Conservation (phyloP, 192 early-diverging fungal species). For the Backusella morwellensis region DNA sequence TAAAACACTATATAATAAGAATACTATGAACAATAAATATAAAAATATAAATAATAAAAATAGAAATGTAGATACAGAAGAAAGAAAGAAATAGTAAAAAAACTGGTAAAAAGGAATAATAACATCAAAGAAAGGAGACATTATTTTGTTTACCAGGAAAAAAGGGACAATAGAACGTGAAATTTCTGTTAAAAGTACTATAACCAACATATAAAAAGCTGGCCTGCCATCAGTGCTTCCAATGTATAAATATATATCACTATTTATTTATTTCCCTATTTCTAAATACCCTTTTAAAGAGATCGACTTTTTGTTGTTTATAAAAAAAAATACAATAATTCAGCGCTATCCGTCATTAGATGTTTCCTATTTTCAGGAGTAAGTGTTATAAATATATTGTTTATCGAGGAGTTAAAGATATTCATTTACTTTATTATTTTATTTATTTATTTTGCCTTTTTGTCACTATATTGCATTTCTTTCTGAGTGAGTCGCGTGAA, state of each 20-base stretch:
- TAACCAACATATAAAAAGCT: not conserved
- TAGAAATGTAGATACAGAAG: not conserved
- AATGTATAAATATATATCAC: not conserved
- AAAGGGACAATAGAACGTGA: not conserved
- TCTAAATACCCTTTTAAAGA: not conserved
- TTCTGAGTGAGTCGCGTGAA: not conserved
- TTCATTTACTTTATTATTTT: not conserved
- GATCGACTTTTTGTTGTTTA: not conserved
- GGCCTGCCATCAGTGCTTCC: not conserved
- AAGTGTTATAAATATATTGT: not conserved
- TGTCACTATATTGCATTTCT: not conserved
- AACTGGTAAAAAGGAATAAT: conserved; percentile 3
- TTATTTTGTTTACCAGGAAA: not conserved
- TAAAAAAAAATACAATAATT: not conserved
- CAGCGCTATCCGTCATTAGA: not conserved
- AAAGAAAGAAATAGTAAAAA: not conserved
- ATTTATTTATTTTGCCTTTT: not conserved
- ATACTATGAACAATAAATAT: not conserved
- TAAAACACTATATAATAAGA: not conserved
- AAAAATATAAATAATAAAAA: not conserved
- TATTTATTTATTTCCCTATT: not conserved
- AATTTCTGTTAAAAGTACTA: not conserved
- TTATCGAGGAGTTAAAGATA: not conserved
- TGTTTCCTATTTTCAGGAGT: not conserved
- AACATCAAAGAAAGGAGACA: not conserved